Evolutionary conservation across 164 flowering plant species (phyloP), one percentile per base, ranked within the genome.

Genomic region (Houttuynia cordata): DNA sequence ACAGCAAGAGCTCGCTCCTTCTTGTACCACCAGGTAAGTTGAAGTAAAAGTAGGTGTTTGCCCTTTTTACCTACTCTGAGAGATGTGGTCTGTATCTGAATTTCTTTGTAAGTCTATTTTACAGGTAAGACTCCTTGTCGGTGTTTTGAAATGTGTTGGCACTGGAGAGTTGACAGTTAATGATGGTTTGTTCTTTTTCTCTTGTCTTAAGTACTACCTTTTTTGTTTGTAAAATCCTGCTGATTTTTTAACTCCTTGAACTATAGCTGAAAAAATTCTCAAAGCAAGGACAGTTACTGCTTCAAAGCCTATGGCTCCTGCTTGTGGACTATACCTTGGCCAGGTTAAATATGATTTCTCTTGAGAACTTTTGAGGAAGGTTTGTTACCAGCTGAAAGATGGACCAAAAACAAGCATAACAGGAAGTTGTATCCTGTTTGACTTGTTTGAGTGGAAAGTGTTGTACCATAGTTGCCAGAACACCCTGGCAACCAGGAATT

Each of bases 271-370:
- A 78, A 73, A 86, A 62, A 90, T 90, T 57, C 69, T 93, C 74
- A 68, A 85, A 22, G 96, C 97, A 4, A 93, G 79, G 79, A 66
- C 76, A 5, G 85, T 85, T 54, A 71, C 79, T 37, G 84, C 83
- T 58, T 82, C 95, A 61, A 81, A 80, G 69, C 92, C 96, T 23
- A 90, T 88, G 99, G 99, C 97, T 8, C 99, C 96, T 62, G 91
- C 97, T 24, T 80, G 76, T 70, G 99, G 96, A 60, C 86, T 93
- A 50, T 93, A 88, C 74, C 92, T 93, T 62, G 99, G 84, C 66
- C 77, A 73, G 22, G 99, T 93, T 55, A 84, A 80, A 59, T 93
- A 90, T 62, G 88, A 88, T 50, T 71, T 85, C 53, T 78, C 87
- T 30, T 69, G 69, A 75, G 65, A 67, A 45, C 30, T 58, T 15